Evolutionary conservation across 305 asterid species (phyloP), one percentile per base, ranked within the genome.

Genomic region (Fraxinus angustifolia): DNA sequence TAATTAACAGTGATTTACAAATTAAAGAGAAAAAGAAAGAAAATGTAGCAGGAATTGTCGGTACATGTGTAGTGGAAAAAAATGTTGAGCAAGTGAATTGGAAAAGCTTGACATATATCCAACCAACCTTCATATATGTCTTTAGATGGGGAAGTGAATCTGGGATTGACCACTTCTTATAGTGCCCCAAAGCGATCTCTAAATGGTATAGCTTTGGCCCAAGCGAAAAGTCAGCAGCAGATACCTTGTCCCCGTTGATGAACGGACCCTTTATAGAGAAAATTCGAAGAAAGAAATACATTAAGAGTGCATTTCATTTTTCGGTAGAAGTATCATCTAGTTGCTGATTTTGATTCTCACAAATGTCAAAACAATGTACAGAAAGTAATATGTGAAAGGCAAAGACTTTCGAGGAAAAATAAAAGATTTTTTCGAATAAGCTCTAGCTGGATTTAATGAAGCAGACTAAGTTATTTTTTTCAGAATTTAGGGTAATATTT

Each of bases 151-250:
- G 21, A 58, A 95, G 93, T 77, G 94, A 89, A 85, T 93, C 93
- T 34, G 98, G 99, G 83, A 92, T 77, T 4, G 97, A 91, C 99
- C 98, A 95, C 76, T 90, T 90, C 88, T 93, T 95, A 78, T 83
- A 95, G 87, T 95, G 87, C 70, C 94, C 97, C 87, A 95, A 81
- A 79, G 97, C 88, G 84, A 92, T 89, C 85, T 95, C 97, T 38
- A 95, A 88, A 87, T 95, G 99, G 84, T 91, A 95, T 5, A 95
- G 97, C 90, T 95, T 95, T 21, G 99, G 99, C 73, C 94, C 99
- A 77, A 95, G 97, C 36, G 98, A 93, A 89, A 95, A 90, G 86
- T 95, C 99, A 3, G 97, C 96, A 5, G 96, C 94, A 77, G 99
- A 93, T 79, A 95, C 83, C 78, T 50, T 88, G 58, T 88, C 82